A percentile compares a stretch with the other conserved stretches of the same genome.
Conservation (phyloP, 805 yeast species). For the Yamadazyma insecticola region DNA sequence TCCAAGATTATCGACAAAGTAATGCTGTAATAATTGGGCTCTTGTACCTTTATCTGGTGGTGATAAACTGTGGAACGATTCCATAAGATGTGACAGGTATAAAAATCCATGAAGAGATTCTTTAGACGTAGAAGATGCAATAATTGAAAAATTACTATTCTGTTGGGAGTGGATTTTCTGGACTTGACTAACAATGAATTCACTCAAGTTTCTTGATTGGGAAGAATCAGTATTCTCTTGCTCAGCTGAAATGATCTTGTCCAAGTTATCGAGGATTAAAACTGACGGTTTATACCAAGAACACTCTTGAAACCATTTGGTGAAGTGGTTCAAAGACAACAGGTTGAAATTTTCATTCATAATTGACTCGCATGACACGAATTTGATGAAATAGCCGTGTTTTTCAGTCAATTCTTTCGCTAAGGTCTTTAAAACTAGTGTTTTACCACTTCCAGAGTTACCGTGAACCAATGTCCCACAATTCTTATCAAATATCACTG, state of each 20-base stretch:
- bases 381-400: conserved; percentile 42
- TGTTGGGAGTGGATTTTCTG: conserved; percentile 43
- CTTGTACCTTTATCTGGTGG: conserved; percentile 70
- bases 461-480: conserved; percentile 67
- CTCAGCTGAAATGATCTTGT: conserved; percentile 66
- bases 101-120: conserved; percentile 59
- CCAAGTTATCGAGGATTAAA: conserved; percentile 73
- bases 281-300: conserved; percentile 79
- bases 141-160: conserved; percentile 44
- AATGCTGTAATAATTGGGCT: conserved; percentile 39
- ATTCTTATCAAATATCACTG: conserved; percentile 39
- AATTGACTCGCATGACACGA: conserved; percentile 49
- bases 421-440: conserved; percentile 47
- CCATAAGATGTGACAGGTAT: conserved; percentile 66
- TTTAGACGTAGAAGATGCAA: conserved; percentile 61
- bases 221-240: conserved; percentile 55
- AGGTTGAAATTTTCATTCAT: conserved; percentile 51
- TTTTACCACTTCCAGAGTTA: conserved; percentile 77
- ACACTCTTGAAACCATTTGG: conserved; percentile 44
- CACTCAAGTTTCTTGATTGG: conserved; percentile 61
- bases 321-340: conserved; percentile 40
- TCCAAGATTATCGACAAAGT: conserved; percentile 22
- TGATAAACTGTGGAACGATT: conserved; percentile 52
- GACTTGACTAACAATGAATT: conserved; percentile 45
- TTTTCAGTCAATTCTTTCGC: conserved; percentile 27